phyloP scores from a whole-genome alignment of 2,329 filamentous ascomycete genomes.

The Pyrenochaeta sp. region DNA sequence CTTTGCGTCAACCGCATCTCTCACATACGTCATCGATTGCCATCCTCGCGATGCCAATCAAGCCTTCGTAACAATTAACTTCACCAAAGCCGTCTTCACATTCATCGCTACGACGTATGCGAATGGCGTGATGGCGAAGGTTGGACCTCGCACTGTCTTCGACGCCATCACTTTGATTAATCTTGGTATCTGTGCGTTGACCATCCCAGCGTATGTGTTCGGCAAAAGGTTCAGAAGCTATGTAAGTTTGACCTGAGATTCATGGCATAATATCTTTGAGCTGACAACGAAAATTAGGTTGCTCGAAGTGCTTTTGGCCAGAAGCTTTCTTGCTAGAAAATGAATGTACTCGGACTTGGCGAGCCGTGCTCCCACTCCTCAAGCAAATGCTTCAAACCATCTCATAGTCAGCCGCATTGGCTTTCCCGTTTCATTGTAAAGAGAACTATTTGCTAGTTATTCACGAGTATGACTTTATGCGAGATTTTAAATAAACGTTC shows the following conservation, averaged over 20 bases:
- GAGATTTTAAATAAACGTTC: too few species aligned
- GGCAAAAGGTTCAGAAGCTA: slow-evolving; percentile 45
- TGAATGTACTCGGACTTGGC: neutral
- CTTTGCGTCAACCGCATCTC: slow-evolving; percentile 49
- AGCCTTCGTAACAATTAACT: slow-evolving; percentile 55
- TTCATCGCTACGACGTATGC: slow-evolving; percentile 78
- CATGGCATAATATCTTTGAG: neutral
- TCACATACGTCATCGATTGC: slow-evolving; percentile 55
- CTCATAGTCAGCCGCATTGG: too few species aligned
- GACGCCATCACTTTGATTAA: slow-evolving; percentile 77
- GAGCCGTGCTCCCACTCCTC: neutral
- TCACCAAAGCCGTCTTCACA: slow-evolving; percentile 50
- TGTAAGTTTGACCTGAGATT: slow-evolving; percentile 16
- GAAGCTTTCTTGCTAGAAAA: slow-evolving; percentile 20
- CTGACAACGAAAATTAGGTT: slow-evolving; percentile 11
- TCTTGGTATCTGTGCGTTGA: slow-evolving; percentile 75
- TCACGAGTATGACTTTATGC: too few species aligned
- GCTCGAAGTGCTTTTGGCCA: slow-evolving; percentile 30
- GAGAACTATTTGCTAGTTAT: too few species aligned
- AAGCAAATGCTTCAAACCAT: neutral
- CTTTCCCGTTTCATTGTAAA: too few species aligned
- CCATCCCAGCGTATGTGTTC: slow-evolving; percentile 69
- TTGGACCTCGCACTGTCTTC: slow-evolving; percentile 71
- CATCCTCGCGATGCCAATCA: slow-evolving; percentile 51
- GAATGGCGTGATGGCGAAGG: slow-evolving; percentile 72